Evolutionary conservation across 345 rosid species (phyloP).

Genomic region (Turritis glabra): DNA sequence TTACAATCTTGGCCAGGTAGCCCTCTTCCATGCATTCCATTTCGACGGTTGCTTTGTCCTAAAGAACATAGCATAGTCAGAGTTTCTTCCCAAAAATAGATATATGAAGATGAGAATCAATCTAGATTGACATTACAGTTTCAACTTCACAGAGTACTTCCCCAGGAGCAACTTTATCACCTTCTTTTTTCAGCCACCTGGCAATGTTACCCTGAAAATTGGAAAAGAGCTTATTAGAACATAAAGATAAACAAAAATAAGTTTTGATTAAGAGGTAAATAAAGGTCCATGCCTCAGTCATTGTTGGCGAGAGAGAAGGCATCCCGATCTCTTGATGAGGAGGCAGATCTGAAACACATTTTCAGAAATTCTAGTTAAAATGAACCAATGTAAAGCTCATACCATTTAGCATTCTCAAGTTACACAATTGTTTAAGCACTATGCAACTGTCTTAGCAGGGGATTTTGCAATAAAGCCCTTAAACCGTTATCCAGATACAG

Average conservation of each 20-base stretch:
- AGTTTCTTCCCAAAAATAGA: not conserved
- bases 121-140: constrained; percentile 57
- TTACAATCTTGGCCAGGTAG: constrained; percentile 86
- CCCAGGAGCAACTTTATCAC: constrained; percentile 85
- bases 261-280: constrained; percentile 10
- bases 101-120: not conserved
- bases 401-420: not conserved
- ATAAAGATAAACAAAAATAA: not conserved
- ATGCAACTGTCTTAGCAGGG: not conserved
- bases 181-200: constrained; percentile 98
- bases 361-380: constrained; percentile 14
- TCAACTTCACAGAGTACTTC: constrained; percentile 99
- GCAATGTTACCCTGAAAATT: constrained; percentile 89
- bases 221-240: constrained; percentile 28
- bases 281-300: constrained; percentile 77
- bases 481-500: not conserved
- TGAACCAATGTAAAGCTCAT: not conserved
- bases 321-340: constrained; percentile 96
- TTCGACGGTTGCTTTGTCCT: constrained; percentile 99
- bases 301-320: constrained; percentile 99
- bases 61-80: constrained; percentile 12
- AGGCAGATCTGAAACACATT: constrained; percentile 74
- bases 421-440: not conserved
- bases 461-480: not conserved
- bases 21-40: constrained; percentile 99